Evolutionary conservation across 1,284 basidiomycete genomes (phyloP).

Genomic region (Heterobasidion occidentale): DNA sequence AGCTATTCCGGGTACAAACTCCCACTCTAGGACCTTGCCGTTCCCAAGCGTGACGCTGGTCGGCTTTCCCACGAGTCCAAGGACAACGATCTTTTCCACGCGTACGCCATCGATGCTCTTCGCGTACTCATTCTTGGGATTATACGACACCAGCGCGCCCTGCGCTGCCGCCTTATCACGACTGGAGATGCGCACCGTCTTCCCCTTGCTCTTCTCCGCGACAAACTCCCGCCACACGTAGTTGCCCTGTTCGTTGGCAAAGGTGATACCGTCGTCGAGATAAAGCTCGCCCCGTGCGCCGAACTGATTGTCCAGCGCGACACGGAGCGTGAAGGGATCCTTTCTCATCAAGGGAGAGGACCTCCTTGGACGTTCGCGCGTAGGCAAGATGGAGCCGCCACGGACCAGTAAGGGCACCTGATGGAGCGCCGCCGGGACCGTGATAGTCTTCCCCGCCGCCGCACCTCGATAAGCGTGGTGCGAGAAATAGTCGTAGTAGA

Average conservation of each 20-base stretch:
- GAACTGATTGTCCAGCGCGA: constrained; percentile 68
- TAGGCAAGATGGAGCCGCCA: constrained; percentile 87
- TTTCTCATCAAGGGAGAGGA: constrained; percentile 83
- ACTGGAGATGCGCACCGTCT: constrained; percentile 44
- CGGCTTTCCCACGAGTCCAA: constrained; percentile 66
- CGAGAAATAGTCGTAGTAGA: constrained; percentile 94
- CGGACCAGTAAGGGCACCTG: constrained; percentile 83
- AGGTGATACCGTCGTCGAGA: constrained; percentile 91
- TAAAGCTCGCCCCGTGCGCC: constrained; percentile 82
- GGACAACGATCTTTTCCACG: constrained; percentile 75
- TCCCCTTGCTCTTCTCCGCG: constrained; percentile 39
- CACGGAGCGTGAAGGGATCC: constrained; percentile 90
- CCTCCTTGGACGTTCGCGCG: constrained; percentile 82
- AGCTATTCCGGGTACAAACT: constrained; percentile 42
- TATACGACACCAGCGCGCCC: constrained; percentile 38
- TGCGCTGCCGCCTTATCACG: constrained; percentile 42
- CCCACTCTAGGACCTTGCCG: constrained; percentile 48
- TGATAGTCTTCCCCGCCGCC: constrained; percentile 56
- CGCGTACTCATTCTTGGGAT: constrained; percentile 61
- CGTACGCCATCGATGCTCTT: constrained; percentile 58
- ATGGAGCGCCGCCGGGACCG: constrained; percentile 70
- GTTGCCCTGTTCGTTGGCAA: constrained; percentile 69
- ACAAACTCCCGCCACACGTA: constrained; percentile 77
- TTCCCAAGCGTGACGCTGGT: constrained; percentile 48
- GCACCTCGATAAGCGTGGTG: constrained; percentile 59